Conservation (phyloP, 768 basidiomycete genomes). For the Boletus insuetus region DNA sequence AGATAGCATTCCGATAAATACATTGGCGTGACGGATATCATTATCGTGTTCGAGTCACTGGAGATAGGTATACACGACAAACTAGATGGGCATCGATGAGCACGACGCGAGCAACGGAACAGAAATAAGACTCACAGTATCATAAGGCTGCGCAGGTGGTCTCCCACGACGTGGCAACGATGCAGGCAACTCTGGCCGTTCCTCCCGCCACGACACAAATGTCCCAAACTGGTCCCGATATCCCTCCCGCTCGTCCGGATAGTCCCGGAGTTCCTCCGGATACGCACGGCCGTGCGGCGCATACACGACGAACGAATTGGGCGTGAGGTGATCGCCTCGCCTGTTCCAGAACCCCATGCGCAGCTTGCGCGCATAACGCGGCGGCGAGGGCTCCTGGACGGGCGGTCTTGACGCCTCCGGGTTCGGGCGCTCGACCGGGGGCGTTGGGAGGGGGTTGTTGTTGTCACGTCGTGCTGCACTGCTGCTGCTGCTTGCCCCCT, state of each 20-base stretch:
- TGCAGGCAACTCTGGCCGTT: conserved; percentile 56
- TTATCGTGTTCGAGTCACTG: conserved; percentile 10
- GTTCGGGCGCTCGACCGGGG: conserved; percentile 25
- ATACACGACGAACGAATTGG: conserved; percentile 57
- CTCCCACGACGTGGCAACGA: conserved; percentile 58
- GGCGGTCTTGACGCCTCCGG: conserved; percentile 28
- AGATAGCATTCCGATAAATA: conserved; percentile 22
- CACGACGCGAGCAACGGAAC: neutral
- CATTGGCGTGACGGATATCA: neutral
- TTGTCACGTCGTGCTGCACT: conserved; percentile 14
- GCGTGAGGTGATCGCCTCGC: conserved; percentile 70
- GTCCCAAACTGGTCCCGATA: conserved; percentile 54
- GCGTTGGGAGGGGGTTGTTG: conserved; percentile 30
- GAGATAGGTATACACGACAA: conserved; percentile 39
- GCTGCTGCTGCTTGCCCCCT: neutral
- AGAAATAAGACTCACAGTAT: conserved; percentile 39
- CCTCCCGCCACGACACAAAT: conserved; percentile 39
- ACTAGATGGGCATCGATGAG: conserved; percentile 24
- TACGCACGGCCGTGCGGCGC: conserved; percentile 56
- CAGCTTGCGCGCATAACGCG: conserved; percentile 30
- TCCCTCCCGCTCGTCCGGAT: conserved; percentile 53
- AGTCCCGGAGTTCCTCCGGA: conserved; percentile 57
- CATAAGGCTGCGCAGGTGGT: conserved; percentile 55
- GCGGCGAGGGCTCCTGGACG: conserved; percentile 29
- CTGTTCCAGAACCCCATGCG: conserved; percentile 71